phyloP scores from a whole-genome alignment of 2,329 filamentous ascomycete genomes.

The Lachnellula subtilissima region DNA sequence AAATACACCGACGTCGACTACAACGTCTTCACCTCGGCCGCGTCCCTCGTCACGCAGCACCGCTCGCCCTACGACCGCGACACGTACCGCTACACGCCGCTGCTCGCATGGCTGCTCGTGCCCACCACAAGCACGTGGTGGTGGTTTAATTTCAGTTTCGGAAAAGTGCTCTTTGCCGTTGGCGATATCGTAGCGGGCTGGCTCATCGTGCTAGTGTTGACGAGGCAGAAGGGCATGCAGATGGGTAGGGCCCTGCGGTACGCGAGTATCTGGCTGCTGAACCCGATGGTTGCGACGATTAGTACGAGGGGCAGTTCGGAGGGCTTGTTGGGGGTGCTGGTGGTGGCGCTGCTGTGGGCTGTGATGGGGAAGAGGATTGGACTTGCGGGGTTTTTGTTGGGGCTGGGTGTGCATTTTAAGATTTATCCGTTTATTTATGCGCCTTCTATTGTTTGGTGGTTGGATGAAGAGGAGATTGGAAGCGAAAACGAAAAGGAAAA shows the following conservation, averaged over 20 bases:
- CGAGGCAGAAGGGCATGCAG: conserved; percentile 30
- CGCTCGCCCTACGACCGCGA: conserved; percentile 79
- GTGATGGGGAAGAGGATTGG: conserved; percentile 57
- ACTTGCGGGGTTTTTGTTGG: conserved; percentile 71
- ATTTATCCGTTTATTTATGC: conserved; percentile 98
- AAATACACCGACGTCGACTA: conserved; percentile 99
- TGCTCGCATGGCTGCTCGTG: conserved; percentile 85
- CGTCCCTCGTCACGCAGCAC: conserved; percentile 65
- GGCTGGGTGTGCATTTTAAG: conserved; percentile 90
- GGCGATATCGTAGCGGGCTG: conserved; percentile 83
- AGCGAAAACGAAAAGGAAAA: not conserved
- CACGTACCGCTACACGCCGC: conserved; percentile 94
- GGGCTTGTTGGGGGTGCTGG: conserved; percentile 79
- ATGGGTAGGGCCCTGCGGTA: conserved; percentile 61
- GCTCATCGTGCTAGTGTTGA: conserved; percentile 59
- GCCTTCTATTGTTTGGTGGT: conserved; percentile 73
- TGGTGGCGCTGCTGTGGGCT: conserved; percentile 79
- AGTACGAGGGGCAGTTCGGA: conserved; percentile 93
- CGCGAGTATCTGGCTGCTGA: conserved; percentile 86
- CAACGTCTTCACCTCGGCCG: conserved; percentile 93
- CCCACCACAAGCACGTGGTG: conserved; percentile 62
- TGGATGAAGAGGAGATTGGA: conserved; percentile 52
- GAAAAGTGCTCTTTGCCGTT: conserved; percentile 79
- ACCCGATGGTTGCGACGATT: conserved; percentile 97
- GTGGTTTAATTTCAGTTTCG: conserved; percentile 60